Evolutionary conservation across 345 rosid species (phyloP).

Genomic region (Moringa oleifera): DNA sequence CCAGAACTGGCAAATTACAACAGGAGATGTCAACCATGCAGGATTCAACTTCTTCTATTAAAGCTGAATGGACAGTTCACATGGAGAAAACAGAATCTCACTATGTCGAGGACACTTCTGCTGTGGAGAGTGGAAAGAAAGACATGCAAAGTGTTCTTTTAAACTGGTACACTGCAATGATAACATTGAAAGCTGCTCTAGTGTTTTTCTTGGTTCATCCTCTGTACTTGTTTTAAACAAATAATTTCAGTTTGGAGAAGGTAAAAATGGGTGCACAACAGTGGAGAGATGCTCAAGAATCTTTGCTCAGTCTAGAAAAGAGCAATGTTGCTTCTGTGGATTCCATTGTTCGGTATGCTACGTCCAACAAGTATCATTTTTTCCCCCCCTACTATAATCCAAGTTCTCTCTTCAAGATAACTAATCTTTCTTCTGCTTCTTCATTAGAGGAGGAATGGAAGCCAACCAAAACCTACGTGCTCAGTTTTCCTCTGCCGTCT

Average conservation of each 20-base stretch:
- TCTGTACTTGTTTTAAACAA: slow-evolving; percentile 16
- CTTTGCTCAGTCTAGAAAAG: slow-evolving; percentile 70
- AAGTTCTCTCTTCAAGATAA: slow-evolving; percentile 2
- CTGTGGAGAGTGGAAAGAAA: slow-evolving; percentile 71
- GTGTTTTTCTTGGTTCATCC: slow-evolving; percentile 2
- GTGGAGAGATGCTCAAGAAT: slow-evolving; percentile 88
- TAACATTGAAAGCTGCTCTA: not conserved
- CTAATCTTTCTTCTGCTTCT: not conserved
- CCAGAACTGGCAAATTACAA: slow-evolving; percentile 67
- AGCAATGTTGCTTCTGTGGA: slow-evolving; percentile 80
- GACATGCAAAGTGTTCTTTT: slow-evolving; percentile 75
- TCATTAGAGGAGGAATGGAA: slow-evolving; percentile 68
- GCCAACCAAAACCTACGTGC: slow-evolving; percentile 59
- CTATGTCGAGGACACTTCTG: slow-evolving; percentile 61
- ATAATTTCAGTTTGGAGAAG: slow-evolving; percentile 59
- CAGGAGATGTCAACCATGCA: slow-evolving; percentile 94
- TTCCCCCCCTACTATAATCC: not conserved
- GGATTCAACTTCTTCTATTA: slow-evolving; percentile 66
- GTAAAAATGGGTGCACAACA: slow-evolving; percentile 71
- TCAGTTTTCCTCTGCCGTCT: slow-evolving; percentile 69
- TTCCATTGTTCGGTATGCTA: slow-evolving; percentile 75
- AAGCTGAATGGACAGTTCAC: slow-evolving; percentile 73
- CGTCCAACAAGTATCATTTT: slow-evolving; percentile 4
- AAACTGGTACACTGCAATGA: slow-evolving; percentile 49
- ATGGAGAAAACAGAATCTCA: slow-evolving; percentile 77